phyloP scores from a whole-genome alignment of 1,284 basidiomycete species.

The Cerioporus squamosus region DNA sequence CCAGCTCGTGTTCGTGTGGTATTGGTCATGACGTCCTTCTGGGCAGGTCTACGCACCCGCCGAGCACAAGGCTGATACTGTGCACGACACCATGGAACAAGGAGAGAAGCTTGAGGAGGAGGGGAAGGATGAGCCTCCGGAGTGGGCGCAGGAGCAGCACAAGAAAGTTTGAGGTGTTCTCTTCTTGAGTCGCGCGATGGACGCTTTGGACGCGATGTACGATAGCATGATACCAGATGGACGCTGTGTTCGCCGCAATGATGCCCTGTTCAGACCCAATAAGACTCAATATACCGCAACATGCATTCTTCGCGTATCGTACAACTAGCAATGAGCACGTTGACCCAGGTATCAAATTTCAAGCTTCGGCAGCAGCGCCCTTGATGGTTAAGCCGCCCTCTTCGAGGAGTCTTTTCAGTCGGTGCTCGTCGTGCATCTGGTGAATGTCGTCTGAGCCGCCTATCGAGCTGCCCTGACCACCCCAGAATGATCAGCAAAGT shows the following conservation, averaged over 20 bases:
- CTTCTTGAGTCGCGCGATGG: background rate
- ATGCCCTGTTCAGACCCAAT: no score
- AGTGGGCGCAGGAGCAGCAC: constrained; percentile 30
- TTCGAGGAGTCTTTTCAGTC: constrained; percentile 49
- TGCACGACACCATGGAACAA: constrained; percentile 32
- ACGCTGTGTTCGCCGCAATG: constrained; percentile 11
- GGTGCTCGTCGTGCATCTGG: constrained; percentile 49
- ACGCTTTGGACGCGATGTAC: no score
- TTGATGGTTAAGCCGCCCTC: constrained; percentile 44
- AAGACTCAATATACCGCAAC: no score
- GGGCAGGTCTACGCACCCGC: constrained; percentile 36
- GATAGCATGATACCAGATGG: no score
- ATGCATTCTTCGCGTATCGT: background rate
- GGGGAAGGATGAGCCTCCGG: constrained; percentile 37
- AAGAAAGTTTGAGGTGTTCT: constrained; percentile 7
- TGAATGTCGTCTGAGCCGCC: constrained; percentile 76
- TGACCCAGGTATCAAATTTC: background rate
- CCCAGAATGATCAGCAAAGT: background rate
- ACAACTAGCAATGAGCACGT: background rate
- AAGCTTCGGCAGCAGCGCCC: background rate
- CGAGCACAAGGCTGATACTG: constrained; percentile 37
- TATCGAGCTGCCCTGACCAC: constrained; percentile 56
- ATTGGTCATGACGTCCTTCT: no score
- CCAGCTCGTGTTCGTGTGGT: no score
- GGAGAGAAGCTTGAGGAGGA: constrained; percentile 36